Evolutionary conservation across 495 filamentous ascomycete genomes (phyloP), one percentile per base, ranked within the genome.

Genomic region (Neurospora sp.): DNA sequence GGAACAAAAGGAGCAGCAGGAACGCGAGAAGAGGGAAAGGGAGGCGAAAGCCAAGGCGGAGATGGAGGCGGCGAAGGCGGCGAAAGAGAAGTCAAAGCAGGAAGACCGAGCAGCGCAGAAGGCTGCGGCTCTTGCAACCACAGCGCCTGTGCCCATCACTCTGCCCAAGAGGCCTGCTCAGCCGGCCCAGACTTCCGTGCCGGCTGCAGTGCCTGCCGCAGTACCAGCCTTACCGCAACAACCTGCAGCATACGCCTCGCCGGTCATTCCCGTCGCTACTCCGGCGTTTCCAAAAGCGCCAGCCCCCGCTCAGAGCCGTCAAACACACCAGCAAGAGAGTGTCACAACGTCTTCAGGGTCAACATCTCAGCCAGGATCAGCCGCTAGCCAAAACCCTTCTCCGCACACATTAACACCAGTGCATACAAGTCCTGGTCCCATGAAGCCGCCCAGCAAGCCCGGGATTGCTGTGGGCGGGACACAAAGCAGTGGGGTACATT

Each of bases 241-340:
- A 48, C 76, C 77, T 36, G 76, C 78, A 45, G 77, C 79, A 38
- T 86, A 89, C 74, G 88, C 89, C 24, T 98, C 96, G 28, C 96
- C 96, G 17, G 92, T 92, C 77, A 85, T 94, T 42, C 82, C 90
- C 38, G 86, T 92, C 74, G 91, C 93, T 28, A 94, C 92, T 6
- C 94, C 96, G 6, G 89, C 89, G 43, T 82, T 96, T 48, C 91
- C 95, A 1, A 97, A 97, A 80, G 89, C 89, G 54, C 88, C 93
- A 5, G 94, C 93, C 31, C 92, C 94, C 17, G 90, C 88, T 73
- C 91, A 92, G 66, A 84, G 88, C 40, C 90, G 94, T 21, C 93
- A 94, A 72, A 77, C 88, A 34, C 97, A 95, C 17, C 92, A 95
- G 71, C 93, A 97, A 80, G 93, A 89, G 39, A 92, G 66, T 92